Evolutionary conservation across 1,284 basidiomycete species (phyloP), one percentile per base, ranked within the genome.

Genomic region (Stereum hirsutum): DNA sequence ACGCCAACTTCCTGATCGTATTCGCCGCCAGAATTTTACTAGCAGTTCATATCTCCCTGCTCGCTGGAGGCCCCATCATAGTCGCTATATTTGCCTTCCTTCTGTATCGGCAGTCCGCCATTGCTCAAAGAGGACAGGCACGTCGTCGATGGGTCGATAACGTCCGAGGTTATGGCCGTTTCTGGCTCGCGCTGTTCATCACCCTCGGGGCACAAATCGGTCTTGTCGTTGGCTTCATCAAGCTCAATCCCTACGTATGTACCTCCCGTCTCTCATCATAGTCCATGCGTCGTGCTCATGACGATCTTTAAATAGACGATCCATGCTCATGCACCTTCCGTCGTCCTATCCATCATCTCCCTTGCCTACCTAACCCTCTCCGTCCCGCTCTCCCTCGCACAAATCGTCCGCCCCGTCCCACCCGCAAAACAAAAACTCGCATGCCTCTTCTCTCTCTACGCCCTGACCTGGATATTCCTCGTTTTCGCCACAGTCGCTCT

Each of bases 191-290:
- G 1, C 51, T 83, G 23, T 42, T 68, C 3, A 46, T 79, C 15
- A 62, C 67, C 3, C 50, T 69, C 5, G 67, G 60, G 6, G 52
- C 70, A 4, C 74, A 82, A 47, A 62, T 61, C 2, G 64, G 65
- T 1, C 59, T 85, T 7, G 62, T 75, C 1, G 55, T 64, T 33
- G 66, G 66, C 5, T 79, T 73, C 52, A 49, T 74, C 17, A 59
- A 66, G 11, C 27, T 80, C 19, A 87, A 85, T 56, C 75, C 81
- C 34, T 78, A 76, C 48, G 84, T 86, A 54, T 49, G 83, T 62
- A n/a, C 32, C 17, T 39, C 8, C 5, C 25, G 2, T 34, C 12
- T 34, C 7, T 25, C 40, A 17, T 17, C 25, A 4, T 24, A 14
- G 17, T 26, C 14, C 5, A 11, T 24, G 6, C 30, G 21, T 35